phyloP scores from a whole-genome alignment of 2,329 filamentous ascomycete species.

The Amesomyces nigricolor region DNA sequence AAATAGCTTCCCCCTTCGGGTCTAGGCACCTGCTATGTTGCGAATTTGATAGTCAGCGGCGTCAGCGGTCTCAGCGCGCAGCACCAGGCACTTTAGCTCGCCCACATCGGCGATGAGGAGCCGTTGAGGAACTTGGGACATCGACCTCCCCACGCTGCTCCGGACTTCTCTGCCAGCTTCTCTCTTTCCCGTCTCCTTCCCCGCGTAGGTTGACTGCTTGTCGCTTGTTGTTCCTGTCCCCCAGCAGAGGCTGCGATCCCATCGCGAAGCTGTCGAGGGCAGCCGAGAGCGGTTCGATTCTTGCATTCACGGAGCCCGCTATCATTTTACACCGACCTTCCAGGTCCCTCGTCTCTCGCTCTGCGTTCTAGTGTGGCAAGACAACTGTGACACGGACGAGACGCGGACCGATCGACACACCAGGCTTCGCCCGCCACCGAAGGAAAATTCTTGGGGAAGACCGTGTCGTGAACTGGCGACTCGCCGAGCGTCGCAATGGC shows the following conservation, averaged over 20 bases:
- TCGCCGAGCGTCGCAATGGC: slow-evolving; percentile 10
- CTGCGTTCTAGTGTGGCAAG: too few species aligned
- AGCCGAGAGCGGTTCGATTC: neutral
- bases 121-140: neutral
- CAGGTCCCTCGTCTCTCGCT: too few species aligned
- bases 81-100: neutral
- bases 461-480: neutral
- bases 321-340: too few species aligned
- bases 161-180: neutral
- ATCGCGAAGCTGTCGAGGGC: neutral
- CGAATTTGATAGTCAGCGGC: neutral
- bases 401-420: too few species aligned
- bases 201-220: neutral
- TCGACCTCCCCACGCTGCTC: neutral
- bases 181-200: neutral
- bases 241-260: neutral
- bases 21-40: neutral
- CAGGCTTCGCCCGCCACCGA: too few species aligned
- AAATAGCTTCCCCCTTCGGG: slow-evolving; percentile 2
- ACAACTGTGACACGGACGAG: too few species aligned
- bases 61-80: neutral
- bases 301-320: too few species aligned
- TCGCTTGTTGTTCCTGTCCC: neutral
- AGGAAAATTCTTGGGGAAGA: too few species aligned
- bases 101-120: slow-evolving; percentile 2